Percentiles rank a stretch among this genome's conserved stretches.
Conservation (phyloP, 306 rosid species). For the Astragalus glycyphyllos region DNA sequence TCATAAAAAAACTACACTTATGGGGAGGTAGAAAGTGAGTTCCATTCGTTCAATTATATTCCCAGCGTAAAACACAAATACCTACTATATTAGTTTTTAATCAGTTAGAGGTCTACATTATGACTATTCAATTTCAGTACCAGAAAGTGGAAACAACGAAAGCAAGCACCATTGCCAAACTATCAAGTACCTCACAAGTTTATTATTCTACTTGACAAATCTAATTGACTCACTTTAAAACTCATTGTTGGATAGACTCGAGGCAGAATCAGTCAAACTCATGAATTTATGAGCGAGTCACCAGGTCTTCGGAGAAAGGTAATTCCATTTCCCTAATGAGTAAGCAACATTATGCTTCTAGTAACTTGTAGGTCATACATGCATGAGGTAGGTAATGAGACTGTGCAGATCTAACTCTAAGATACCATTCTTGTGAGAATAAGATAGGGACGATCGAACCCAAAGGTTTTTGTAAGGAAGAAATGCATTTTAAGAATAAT, state of each 20-base stretch:
- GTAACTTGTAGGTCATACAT: neutral
- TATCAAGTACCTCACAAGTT: neutral
- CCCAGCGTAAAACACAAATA: neutral
- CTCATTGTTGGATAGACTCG: neutral
- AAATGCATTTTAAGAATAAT: constrained; percentile 27
- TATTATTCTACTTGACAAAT: neutral
- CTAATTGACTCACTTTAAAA: neutral
- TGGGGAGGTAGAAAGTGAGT: neutral
- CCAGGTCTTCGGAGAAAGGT: neutral
- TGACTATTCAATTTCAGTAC: neutral
- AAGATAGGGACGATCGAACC: constrained; percentile 7
- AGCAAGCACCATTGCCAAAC: neutral
- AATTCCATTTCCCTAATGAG: neutral
- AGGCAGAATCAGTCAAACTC: neutral
- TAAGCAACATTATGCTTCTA: neutral
- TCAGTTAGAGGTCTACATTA: neutral
- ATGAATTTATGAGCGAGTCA: neutral
- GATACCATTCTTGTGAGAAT: neutral
- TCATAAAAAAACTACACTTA: neutral
- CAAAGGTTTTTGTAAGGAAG: neutral
- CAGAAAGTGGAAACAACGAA: neutral
- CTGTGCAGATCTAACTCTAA: neutral
- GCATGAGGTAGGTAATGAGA: constrained; percentile 1
- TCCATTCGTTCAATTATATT: neutral
- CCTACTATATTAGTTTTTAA: neutral